Evolutionary conservation across 768 basidiomycete species (phyloP).

Genomic region (Boletus vermiculosoides): DNA sequence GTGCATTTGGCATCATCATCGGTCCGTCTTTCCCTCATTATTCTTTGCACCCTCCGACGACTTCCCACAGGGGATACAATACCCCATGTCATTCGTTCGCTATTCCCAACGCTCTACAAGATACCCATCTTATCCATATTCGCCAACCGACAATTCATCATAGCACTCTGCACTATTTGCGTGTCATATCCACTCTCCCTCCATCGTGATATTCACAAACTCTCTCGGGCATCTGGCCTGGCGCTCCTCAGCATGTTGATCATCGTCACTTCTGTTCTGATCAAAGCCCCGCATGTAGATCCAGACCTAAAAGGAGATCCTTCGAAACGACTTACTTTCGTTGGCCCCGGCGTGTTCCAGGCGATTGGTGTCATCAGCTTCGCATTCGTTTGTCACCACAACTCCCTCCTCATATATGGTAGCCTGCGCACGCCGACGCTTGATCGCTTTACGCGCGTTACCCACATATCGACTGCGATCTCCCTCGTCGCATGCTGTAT

Average conservation of each 20-base stretch:
- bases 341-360: slow-evolving; percentile 83
- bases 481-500: slow-evolving; percentile 83
- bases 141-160: slow-evolving; percentile 86
- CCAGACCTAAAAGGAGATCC: slow-evolving; percentile 76
- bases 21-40: slow-evolving; percentile 32
- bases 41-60: neutral
- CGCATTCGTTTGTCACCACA: slow-evolving; percentile 97
- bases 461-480: slow-evolving; percentile 84
- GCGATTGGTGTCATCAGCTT: slow-evolving; percentile 98
- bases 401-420: slow-evolving; percentile 94
- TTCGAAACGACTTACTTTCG: slow-evolving; percentile 66
- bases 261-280: slow-evolving; percentile 82
- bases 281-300: slow-evolving; percentile 77
- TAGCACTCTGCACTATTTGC: slow-evolving; percentile 78
- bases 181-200: slow-evolving; percentile 95
- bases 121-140: slow-evolving; percentile 77
- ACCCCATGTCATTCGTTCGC: slow-evolving; percentile 85
- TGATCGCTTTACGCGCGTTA: slow-evolving; percentile 89
- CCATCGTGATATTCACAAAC: slow-evolving; percentile 96
- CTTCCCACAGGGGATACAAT: slow-evolving; percentile 77
- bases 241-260: slow-evolving; percentile 92
- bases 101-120: slow-evolving; percentile 68
- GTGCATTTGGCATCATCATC: slow-evolving; percentile 96
- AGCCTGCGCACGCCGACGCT: slow-evolving; percentile 90
- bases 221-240: slow-evolving; percentile 87